Evolutionary conservation across 225 moss, liverwort and hornwort genomes (phyloP), one percentile per base, ranked within the genome.

Genomic region (Pleurozium schreberi): DNA sequence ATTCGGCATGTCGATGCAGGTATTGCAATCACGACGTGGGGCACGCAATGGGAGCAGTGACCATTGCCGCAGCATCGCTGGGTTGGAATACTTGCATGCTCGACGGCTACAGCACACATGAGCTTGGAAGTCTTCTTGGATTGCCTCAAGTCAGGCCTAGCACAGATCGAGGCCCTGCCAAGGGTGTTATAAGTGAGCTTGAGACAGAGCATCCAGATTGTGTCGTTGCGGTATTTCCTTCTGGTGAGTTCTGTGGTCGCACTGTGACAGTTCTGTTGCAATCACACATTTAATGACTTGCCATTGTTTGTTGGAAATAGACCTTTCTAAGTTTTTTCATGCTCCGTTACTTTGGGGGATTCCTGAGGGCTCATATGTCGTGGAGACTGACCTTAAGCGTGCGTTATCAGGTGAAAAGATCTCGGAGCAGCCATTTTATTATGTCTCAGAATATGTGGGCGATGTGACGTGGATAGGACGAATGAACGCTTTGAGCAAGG

Each of bases 1-100:
- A 66, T 65, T 86, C 75, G 31, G 84, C 75, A 84, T 93, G 86
- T 93, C 73, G 77, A 91, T 90, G 91, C 92, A 95, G 95, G 91
- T 97, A 97, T 87, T 95, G 97, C 94, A 96, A 97, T 88, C 97
- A 97, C 86, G 97, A 97, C 82, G 96, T 97, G 50, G 97, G 97
- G 67, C 97, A 97, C 92, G 97, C 97, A 23, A 92, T 96, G 47
- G 96, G 96, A 66, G 96, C 96, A 85, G 92, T 94, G 85, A 92
- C 86, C 43, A 91, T 97, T 36, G 96, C 97, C 16, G 94, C 94
- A 84, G 95, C 93, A 33, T 92, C 94, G 52, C 85, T 97, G 86
- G 97, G 97, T 80, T 97, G 97, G 97, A 95, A 93, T 88, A 58
- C 94, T 65, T 93, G 93, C 88, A 92, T 97, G 88, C 77, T 97